Conservation (phyloP, 2,329 filamentous ascomycete genomes). For the Pseudogymnoascus sp. region DNA sequence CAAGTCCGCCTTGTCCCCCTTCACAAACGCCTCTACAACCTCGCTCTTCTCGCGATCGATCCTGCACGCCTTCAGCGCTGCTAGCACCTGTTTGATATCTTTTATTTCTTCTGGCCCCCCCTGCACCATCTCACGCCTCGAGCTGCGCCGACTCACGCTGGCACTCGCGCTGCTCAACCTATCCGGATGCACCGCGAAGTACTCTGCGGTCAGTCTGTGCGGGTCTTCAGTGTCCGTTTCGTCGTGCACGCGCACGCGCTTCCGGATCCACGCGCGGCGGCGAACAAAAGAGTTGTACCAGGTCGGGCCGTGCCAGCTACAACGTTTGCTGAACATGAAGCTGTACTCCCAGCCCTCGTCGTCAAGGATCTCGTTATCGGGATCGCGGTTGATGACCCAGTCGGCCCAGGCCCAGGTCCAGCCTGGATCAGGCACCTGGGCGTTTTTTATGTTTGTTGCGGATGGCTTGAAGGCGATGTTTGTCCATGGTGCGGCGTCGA, state of each 20-base stretch:
- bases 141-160: background rate
- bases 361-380: slow-evolving; percentile 57
- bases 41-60: slow-evolving; percentile 92
- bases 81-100: slow-evolving; percentile 55
- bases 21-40: slow-evolving; percentile 73
- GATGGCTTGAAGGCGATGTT: slow-evolving; percentile 57
- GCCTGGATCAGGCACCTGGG: slow-evolving; percentile 86
- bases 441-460: slow-evolving; percentile 67
- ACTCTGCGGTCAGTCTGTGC: slow-evolving; percentile 66
- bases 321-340: slow-evolving; percentile 68
- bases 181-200: slow-evolving; percentile 67
- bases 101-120: slow-evolving; percentile 49
- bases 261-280: slow-evolving; percentile 78
- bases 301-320: slow-evolving; percentile 79
- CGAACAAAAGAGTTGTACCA: slow-evolving; percentile 98
- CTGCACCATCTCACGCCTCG: slow-evolving; percentile 26
- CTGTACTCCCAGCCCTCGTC: slow-evolving; percentile 96
- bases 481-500: slow-evolving; percentile 84
- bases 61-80: slow-evolving; percentile 57
- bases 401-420: slow-evolving; percentile 82
- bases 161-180: slow-evolving; percentile 34
- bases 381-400: slow-evolving; percentile 61
- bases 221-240: slow-evolving; percentile 35
- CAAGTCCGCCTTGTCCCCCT: slow-evolving; percentile 68
- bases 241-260: slow-evolving; percentile 57